Conservation (phyloP, 768 basidiomycete genomes). For the Termitomyces sp. region DNA sequence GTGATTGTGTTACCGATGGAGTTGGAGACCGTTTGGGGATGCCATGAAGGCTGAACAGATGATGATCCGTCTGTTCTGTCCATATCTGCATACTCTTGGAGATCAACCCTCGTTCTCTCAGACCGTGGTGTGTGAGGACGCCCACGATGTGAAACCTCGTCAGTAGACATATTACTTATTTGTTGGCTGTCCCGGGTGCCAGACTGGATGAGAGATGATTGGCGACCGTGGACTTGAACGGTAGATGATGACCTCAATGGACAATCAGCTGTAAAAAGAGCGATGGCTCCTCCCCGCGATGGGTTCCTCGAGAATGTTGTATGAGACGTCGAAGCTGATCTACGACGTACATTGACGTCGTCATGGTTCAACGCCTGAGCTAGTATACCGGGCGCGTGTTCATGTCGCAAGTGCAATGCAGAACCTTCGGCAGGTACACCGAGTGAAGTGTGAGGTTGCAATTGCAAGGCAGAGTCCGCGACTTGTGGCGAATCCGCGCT, state of each 20-base stretch:
- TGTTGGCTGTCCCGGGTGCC: not conserved
- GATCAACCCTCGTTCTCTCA: not conserved
- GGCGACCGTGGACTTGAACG: not conserved
- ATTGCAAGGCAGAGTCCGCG: not conserved
- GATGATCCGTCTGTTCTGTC: not conserved
- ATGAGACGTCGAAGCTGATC: conserved; percentile 3
- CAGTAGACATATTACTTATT: not conserved
- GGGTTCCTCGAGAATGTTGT: not conserved
- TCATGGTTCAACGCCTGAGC: not conserved
- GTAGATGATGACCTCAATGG: not conserved
- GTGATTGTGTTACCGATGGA: not conserved
- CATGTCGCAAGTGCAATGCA: not conserved
- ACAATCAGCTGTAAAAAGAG: not conserved
- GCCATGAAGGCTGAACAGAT: no score
- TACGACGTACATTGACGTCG: not conserved
- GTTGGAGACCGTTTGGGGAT: not conserved
- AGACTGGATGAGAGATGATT: not conserved
- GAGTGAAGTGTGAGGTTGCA: not conserved
- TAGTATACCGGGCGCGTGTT: not conserved
- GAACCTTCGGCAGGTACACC: not conserved
- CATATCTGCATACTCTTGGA: not conserved
- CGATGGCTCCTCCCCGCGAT: not conserved
- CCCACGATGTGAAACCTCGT: not conserved
- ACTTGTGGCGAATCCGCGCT: no score
- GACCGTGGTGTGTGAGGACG: not conserved